phyloP scores from a whole-genome alignment of 2,329 filamentous ascomycete genomes.

The Fusarium burgessii region DNA sequence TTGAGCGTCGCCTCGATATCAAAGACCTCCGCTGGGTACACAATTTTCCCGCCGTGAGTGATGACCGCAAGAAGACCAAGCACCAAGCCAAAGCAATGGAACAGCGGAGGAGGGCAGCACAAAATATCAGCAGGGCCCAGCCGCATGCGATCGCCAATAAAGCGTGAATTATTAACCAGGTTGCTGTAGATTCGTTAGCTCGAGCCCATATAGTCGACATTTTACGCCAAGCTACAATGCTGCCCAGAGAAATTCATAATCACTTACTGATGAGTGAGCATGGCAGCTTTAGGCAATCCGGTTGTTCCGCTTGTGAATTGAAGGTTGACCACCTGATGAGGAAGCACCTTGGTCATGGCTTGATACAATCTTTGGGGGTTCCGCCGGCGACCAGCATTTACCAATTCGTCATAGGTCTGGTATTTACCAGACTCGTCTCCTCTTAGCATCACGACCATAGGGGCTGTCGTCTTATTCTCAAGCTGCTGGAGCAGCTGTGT shows the following conservation, averaged over 20 bases:
- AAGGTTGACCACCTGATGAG: constrained; percentile 77
- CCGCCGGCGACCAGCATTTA: constrained; percentile 63
- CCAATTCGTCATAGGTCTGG: constrained; percentile 69
- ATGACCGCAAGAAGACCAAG: constrained; percentile 78
- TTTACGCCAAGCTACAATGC: not conserved
- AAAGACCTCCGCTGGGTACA: constrained; percentile 82
- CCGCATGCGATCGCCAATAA: constrained; percentile 80
- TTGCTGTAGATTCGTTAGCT: constrained; percentile 55
- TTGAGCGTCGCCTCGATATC: constrained; percentile 74
- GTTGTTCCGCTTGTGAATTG: constrained; percentile 84
- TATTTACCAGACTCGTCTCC: constrained; percentile 64
- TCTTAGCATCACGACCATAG: constrained; percentile 71
- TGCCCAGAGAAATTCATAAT: not conserved
- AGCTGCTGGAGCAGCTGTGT: constrained; percentile 67
- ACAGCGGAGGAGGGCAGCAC: constrained; percentile 85
- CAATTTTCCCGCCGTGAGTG: constrained; percentile 80
- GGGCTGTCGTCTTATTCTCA: constrained; percentile 57
- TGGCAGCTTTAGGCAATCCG: constrained; percentile 78
- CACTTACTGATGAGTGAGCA: constrained; percentile 76
- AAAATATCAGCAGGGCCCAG: constrained; percentile 75
- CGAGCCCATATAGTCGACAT: not conserved
- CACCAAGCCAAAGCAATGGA: constrained; percentile 88
- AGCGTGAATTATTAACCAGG: constrained; percentile 74
- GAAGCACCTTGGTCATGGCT: constrained; percentile 66
- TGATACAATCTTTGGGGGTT: constrained; percentile 63